Conservation (phyloP, 73 alveolate species). For the Paramecium caudatum region DNA sequence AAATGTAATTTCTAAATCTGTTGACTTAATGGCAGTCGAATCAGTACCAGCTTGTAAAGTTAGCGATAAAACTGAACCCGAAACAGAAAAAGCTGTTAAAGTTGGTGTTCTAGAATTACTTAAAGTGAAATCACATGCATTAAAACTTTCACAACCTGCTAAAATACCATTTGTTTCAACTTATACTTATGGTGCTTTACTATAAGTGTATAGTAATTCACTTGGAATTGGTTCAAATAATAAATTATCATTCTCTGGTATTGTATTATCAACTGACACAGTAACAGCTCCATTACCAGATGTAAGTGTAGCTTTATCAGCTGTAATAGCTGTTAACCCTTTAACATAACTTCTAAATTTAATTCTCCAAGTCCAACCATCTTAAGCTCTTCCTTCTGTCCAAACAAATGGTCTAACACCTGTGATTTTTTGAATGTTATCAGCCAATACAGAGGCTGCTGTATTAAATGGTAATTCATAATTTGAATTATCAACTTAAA, state of each 20-base stretch:
- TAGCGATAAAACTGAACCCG: not conserved
- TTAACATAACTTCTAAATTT: not conserved
- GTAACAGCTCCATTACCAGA: conserved; percentile 24
- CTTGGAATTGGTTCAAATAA: conserved; percentile 63
- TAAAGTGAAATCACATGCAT: conserved; percentile 7
- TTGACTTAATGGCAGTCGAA: not conserved
- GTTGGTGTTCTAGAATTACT: not conserved
- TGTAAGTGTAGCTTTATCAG: not conserved
- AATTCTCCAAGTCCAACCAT: conserved; percentile 53
- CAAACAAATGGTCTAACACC: not conserved
- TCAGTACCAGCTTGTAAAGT: not conserved
- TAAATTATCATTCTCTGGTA: not conserved
- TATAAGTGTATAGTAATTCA: not conserved
- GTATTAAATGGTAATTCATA: conserved; percentile 20
- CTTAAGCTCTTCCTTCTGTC: conserved; percentile 19
- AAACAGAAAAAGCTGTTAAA: not conserved
- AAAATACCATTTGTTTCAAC: conserved; percentile 14
- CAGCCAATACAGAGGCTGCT: not conserved
- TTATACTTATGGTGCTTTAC: conserved; percentile 48
- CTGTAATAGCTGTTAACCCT: not conserved
- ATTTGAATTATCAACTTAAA: not conserved
- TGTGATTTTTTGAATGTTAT: conserved; percentile 1
- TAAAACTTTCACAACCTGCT: not conserved
- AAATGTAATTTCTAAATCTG: not conserved
- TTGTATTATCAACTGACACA: not conserved